A percentile compares a stretch with the other conserved stretches of the same genome.
These are phyloP conservation scores for Cercospora nicotianae DNA, from an alignment of 2,329 filamentous ascomycete species.

Conservation along the genomic window DNA sequence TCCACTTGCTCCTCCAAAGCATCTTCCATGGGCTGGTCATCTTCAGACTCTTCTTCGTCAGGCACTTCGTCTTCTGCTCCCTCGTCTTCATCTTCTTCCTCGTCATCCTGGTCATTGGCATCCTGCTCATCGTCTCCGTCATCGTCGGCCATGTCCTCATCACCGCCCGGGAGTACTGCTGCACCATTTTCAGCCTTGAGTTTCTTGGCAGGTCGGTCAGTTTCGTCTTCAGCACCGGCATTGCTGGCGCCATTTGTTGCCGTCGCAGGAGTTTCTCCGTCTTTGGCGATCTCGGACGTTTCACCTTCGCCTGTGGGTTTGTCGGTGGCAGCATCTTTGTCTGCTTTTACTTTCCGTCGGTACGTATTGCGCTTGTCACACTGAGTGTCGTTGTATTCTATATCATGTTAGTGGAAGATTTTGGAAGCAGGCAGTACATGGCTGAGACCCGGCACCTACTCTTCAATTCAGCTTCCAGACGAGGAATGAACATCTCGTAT, in stretches of 20 bases:
- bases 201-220: slow-evolving; percentile 53
- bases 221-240: slow-evolving; percentile 42
- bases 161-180: slow-evolving; percentile 44
- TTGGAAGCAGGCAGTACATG: background rate
- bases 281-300: slow-evolving; percentile 17
- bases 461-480: slow-evolving; percentile 72
- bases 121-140: slow-evolving; percentile 57
- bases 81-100: slow-evolving; percentile 42
- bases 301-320: slow-evolving; percentile 19
- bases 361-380: slow-evolving; percentile 73
- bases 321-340: slow-evolving; percentile 49
- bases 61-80: slow-evolving; percentile 48
- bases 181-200: slow-evolving; percentile 46
- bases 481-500: slow-evolving; percentile 68
- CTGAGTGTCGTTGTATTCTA: slow-evolving; percentile 72
- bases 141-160: slow-evolving; percentile 51
- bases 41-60: slow-evolving; percentile 56
- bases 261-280: slow-evolving; percentile 15
- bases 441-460: slow-evolving; percentile 53
- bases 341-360: slow-evolving; percentile 66
- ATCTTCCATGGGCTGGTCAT: slow-evolving; percentile 34
- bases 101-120: slow-evolving; percentile 55
- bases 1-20: slow-evolving; percentile 51
- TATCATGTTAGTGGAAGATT: slow-evolving; percentile 14
- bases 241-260: slow-evolving; percentile 19